Evolutionary conservation across 2,329 filamentous ascomycete genomes (phyloP), one percentile per base, ranked within the genome.

Genomic region (Talaromyces sp.): DNA sequence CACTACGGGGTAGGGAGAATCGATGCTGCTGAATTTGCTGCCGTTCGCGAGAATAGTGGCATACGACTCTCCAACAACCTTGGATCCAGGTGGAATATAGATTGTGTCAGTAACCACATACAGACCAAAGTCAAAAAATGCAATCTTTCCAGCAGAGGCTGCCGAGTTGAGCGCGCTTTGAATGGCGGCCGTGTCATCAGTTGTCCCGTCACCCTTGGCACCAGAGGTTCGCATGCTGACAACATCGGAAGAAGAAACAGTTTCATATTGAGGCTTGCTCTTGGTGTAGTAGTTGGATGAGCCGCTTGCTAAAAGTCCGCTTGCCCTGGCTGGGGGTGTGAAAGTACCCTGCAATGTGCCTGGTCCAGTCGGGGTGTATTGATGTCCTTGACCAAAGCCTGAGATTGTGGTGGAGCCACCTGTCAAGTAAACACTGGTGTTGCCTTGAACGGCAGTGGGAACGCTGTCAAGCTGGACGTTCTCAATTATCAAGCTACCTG

Each of bases 1-100:
- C 1, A 92, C 79, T 0, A 92, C 85, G 0, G 87, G 83, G 39
- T 84, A 78, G 0, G 90, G 89, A 54, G 79, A 79, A 61, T 76
- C 80, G 55, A 84, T 81, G 66, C 86, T 79, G 59, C 81, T 77
- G 69, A 88, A 89, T 63, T 77, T 81, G 4, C 68, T 57, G 0
- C 88, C 87, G 8, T 79, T 80, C 0, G 82, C 86, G 59, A 84
- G 79, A 64, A 87, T 87, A 3, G 77, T 76, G 10, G 83, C 78
- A 52, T 82, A 84, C 5, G 79, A 78, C 69, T 86, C 82, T 22
- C 85, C 85, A 10, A 84, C 75, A 28, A 87, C 79, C 2, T 77
- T 76, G 4, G 82, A 81, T 13, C 81, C 78, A 8, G 76, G 71
- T 0, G 82, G 82, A 33, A 84, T 68, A 22, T 75, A 72, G 22